Base-by-base conservation (phyloP, 2,329 filamentous ascomycete species). In the Aureobasidium leucospermi region DNA sequence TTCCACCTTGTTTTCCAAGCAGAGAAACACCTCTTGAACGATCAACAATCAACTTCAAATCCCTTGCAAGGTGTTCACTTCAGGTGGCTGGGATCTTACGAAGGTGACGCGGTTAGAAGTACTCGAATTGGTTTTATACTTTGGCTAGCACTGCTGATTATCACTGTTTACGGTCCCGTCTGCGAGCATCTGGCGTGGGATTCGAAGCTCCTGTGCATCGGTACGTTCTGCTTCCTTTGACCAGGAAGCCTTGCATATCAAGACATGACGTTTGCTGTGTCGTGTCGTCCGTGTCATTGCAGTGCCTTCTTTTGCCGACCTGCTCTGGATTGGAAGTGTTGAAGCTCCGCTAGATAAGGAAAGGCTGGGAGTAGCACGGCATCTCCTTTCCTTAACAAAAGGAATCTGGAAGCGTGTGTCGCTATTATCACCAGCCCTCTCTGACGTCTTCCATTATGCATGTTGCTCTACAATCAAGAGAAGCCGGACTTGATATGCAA, bases 121-220 rank as follows among this genome's bases (percentile, higher is more conserved):
- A 16, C 48, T 39, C 23, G 11, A 16, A 5, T 8, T 7, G 7
- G 31, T 11, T 6, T 31, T 43, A 34, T 32, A 34, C 39, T 42
- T 43, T 43, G 4, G n/a, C 51, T 55, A 42, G 38, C n/a, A 43
- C 38, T 43, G 51, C 29, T 43, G 51, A 55, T 55, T 43, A 55
- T 43, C 39, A 16, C 51, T 43, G 38, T 16, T 55, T 55, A 15
- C n/a, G 51, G 28, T 32, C 6, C 29, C 28, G 42, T 34, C n/a
- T 55, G 51, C 51, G 51, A 55, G 36, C 29, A 15, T 38, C 15
- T 49, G 11, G 11, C 31, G 11, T 15, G 28, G 31, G 32, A 38
- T 28, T 38, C 47, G 38, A 16, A n/a, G 6, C 32, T 19, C 6
- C 32, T 52, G 29, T 13, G 23, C 49, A 19, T 31, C 49, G 10